Evolutionary conservation across 768 basidiomycete species (phyloP), one percentile per base, ranked within the genome.

Genomic region (Strobilomyces echinocephalus): DNA sequence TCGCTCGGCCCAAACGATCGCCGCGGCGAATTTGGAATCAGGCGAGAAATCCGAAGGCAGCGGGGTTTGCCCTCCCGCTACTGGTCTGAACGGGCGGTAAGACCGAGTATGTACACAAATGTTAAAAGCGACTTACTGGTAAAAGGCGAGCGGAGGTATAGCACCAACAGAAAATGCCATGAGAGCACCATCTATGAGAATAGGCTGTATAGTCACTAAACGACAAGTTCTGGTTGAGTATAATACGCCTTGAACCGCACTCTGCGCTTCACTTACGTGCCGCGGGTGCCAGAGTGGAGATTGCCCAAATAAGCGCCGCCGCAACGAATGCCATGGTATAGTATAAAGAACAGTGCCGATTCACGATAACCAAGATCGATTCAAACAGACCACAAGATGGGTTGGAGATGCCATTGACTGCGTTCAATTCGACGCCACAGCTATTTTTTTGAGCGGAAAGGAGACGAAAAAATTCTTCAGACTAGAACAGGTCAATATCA

Each of bases 391-490:
- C 34, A 2, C 56, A 56, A 15, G 60, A 60, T 12, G 46, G 16
- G 38, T 41, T 56, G 21, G 60, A 60, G 50, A 60, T 60, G 15
- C 46, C 60, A 30, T 60, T 61, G 46, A 61, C 21, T 2, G 35
- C 11, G n/a, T 14, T 39, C 26, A 61, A 30, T 5, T 50, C n/a
- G n/a, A 56, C 39, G 11, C 60, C 52, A 1, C 12, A 30, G 38
- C n/a, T 31, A n/a, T 53, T 31, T 38, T 5, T 53, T 31, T n/a
- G 39, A 20, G 31, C 16, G 16, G 38, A 47, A 26, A 60, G 60
- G 8, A 60, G 54, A n/a, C 60, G 58, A 33, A 60, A 60, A 46
- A 56, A 60, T 46, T 60, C 60, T 46, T 60, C 60, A 8, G 58
- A 56, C 60, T 60, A 43, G 46, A 16, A 46, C 16, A 2, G 9